Conservation (phyloP, 2,329 filamentous ascomycete genomes). For the Fusarium armeniacum region DNA sequence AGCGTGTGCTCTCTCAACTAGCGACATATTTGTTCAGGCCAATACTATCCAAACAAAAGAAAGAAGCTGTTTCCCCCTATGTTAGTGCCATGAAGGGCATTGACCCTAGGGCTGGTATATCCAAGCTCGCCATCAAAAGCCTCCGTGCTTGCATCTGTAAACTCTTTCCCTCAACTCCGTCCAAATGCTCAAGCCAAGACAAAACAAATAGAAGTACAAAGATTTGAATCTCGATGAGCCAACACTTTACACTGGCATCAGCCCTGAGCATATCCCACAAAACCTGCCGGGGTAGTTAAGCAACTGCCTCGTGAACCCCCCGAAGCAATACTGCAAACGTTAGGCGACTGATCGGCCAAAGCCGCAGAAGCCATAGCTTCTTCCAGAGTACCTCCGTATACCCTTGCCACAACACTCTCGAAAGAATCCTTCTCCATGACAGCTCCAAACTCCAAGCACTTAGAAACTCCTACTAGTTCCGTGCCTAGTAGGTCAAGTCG, state of each 20-base stretch:
- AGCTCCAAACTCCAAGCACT: constrained; percentile 64
- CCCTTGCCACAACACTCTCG: constrained; percentile 60
- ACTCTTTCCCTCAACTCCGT: neutral
- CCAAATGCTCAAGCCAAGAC: neutral
- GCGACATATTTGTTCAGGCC: constrained; percentile 17
- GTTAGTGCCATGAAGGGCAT: neutral
- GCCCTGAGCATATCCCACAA: constrained; percentile 32
- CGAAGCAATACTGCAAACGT: constrained; percentile 21
- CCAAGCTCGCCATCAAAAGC: neutral
- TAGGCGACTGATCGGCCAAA: constrained; percentile 6
- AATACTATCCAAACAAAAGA: constrained; percentile 10
- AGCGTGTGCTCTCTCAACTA: constrained; percentile 20
- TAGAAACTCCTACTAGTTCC: constrained; percentile 60
- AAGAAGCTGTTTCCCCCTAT: neutral
- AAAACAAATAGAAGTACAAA: constrained; percentile 10
- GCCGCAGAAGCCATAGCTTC: constrained; percentile 35
- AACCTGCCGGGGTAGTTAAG: constrained; percentile 7
- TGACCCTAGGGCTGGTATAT: neutral
- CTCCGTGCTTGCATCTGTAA: neutral
- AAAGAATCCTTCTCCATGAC: constrained; percentile 62
- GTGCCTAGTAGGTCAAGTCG: constrained; percentile 57
- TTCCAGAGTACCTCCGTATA: constrained; percentile 53
- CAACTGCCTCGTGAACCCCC: constrained; percentile 2
- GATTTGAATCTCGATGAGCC: neutral
- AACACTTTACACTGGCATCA: constrained; percentile 7